Conservation (phyloP, 208 protist species). For the Kentomonas sorsogonicus region DNA sequence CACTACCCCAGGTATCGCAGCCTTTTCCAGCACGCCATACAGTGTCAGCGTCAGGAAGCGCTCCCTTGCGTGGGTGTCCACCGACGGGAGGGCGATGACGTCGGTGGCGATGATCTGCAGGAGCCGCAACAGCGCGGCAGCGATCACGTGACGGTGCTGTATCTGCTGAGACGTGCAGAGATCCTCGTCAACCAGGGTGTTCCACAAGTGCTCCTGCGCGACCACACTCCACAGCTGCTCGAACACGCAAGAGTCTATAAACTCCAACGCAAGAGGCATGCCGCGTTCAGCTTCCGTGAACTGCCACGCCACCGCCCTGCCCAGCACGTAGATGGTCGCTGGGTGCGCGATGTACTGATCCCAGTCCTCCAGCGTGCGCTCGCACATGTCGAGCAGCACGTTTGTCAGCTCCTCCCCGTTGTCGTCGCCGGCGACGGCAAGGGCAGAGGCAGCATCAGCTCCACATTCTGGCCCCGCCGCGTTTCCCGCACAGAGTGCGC, state of each 20-base stretch:
- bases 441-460: not conserved
- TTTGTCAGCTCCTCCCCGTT: conserved; percentile 49
- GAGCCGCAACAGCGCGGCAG: conserved; percentile 62
- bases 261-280: conserved; percentile 27
- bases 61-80: conserved; percentile 19
- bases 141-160: conserved; percentile 68
- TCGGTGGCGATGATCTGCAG: conserved; percentile 38
- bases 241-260: conserved; percentile 54
- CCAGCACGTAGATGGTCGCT: conserved; percentile 65
- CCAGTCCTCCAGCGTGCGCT: conserved; percentile 66
- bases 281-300: conserved; percentile 21
- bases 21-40: conserved; percentile 88
- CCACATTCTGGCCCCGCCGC: not conserved
- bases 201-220: conserved; percentile 74
- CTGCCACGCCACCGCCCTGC: conserved; percentile 71
- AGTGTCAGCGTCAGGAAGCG: conserved; percentile 56
- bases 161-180: conserved; percentile 76
- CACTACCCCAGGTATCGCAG: conserved; percentile 40
- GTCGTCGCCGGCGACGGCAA: not conserved
- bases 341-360: conserved; percentile 79
- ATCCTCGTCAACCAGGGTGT: conserved; percentile 64
- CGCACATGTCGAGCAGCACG: conserved; percentile 54
- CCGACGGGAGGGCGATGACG: conserved; percentile 14
- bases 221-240: conserved; percentile 82
- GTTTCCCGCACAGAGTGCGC: conserved; percentile 20